Base-by-base conservation (phyloP, 1,284 basidiomycete genomes). In the Tilletiopsis washingtonensis region DNA sequence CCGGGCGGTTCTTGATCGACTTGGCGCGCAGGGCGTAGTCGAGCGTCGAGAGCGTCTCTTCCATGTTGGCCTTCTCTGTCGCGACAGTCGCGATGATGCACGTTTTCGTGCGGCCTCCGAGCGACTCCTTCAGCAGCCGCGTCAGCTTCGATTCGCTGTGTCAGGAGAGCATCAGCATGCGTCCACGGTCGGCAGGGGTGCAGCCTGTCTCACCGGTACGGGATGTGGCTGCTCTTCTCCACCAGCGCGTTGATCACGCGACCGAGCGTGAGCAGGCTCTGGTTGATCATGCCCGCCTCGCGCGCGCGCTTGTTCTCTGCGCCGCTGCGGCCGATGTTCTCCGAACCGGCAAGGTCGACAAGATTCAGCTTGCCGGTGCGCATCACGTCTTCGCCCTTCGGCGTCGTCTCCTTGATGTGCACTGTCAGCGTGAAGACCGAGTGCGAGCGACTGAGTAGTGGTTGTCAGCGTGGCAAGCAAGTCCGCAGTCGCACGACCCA, bases 271-370 rank as follows among this genome's bases (percentile, higher is more conserved):
- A 99, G 78, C 34, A 99, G 78, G 71, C 89, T 94, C 75, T 97
- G 90, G 71, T 99, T 99, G 75, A 99, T 99, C 86, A 94, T 94
- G 6, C 94, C 94, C 1, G 94, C 94, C 71, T 99, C 94, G 60
- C 90, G 80, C 2, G 93, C 94, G 49, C 91, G 80, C 73, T 89
- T 90, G 71, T 96, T 88, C 74, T 91, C 89, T 1, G 94, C 94
- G 5, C 94, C 94, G 0, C 88, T 91, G 15, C 93, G 81, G 7
- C 91, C 93, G 62, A 99, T 93, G 66, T 96, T 97, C 75, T 99
- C 94, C 3, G 89, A 93, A 5, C 94, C 94, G 34, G 94, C 94
- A 53, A 98, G 78, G 72, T 98, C 93, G 49, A 98, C 94, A 17
- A 99, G 82, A 74, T 98, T 96, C 49, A 99, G 81, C 74, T 98